Evolutionary conservation across 78 protist species (phyloP).

Genomic region (Dictyostelium intermedium): DNA sequence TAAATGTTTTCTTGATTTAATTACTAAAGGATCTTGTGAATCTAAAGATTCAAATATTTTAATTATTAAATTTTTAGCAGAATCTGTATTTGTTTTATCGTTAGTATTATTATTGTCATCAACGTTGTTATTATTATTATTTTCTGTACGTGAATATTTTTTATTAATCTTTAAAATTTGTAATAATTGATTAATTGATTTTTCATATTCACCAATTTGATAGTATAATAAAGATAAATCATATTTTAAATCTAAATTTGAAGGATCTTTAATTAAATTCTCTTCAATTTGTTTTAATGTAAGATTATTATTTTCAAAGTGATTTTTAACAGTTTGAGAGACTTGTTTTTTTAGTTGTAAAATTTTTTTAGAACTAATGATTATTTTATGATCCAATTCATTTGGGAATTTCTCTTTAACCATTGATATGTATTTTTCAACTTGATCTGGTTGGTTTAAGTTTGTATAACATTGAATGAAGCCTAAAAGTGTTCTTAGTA

Average conservation of each 20-base stretch:
- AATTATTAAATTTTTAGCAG: neutral
- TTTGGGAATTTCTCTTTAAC: slow-evolving; percentile 7
- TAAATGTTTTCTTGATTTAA: slow-evolving; percentile 11
- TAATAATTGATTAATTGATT: neutral
- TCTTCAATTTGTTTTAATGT: neutral
- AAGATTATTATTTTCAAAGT: neutral
- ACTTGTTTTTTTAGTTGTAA: neutral
- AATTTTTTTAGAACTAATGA: neutral
- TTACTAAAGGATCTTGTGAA: slow-evolving; percentile 4
- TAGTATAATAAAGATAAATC: neutral
- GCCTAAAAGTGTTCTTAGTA: neutral
- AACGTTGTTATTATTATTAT: too few relatives aligned
- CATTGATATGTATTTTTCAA: neutral
- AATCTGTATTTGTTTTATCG: neutral
- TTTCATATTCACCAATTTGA: neutral
- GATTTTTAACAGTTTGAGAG: neutral
- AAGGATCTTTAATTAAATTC: neutral
- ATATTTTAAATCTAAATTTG: neutral
- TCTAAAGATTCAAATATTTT: slow-evolving; percentile 17
- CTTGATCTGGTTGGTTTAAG: neutral
- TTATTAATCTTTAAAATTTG: neutral
- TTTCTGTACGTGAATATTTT: neutral
- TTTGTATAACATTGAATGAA: slow-evolving; percentile 5
- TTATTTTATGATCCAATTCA: neutral
- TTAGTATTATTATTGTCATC: neutral